phyloP scores from a whole-genome alignment of 2,329 filamentous ascomycete species.

The Fusarium udum region DNA sequence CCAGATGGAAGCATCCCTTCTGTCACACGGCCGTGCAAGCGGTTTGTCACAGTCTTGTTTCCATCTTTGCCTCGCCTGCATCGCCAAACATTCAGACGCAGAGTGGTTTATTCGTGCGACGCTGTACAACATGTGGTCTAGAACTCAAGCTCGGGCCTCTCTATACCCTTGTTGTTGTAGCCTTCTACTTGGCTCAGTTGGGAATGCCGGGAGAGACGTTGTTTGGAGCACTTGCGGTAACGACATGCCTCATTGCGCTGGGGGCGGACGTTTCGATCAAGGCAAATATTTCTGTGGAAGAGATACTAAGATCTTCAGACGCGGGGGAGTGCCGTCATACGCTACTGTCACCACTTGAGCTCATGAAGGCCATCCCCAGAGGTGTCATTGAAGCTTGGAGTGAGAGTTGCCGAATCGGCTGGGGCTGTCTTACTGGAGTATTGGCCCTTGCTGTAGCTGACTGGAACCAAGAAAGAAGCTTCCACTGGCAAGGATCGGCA shows the following conservation, averaged over 20 bases:
- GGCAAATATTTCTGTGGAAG: rapidly evolving
- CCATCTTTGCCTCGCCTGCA: rapidly evolving
- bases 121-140: not conserved
- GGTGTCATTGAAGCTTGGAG: not conserved
- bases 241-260: rapidly evolving
- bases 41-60: rapidly evolving
- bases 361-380: rapidly evolving
- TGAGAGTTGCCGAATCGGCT: not conserved
- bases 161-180: rapidly evolving
- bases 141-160: not conserved
- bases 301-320: not conserved
- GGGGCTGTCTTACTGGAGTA: not conserved
- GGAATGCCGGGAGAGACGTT: rapidly evolving
- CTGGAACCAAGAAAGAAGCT: rapidly evolving
- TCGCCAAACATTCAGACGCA: rapidly evolving
- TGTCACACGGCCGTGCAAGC: not conserved
- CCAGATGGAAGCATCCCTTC: not conserved
- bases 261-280: rapidly evolving
- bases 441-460: rapidly evolving
- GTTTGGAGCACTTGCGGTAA: not conserved
- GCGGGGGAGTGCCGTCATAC: not conserved
- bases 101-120: not conserved
- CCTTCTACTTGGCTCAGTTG: rapidly evolving
- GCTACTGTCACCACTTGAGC: not conserved
- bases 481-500: rapidly evolving